Evolutionary conservation across 805 yeast genomes (phyloP).

Genomic region (Yarrowia bubula): DNA sequence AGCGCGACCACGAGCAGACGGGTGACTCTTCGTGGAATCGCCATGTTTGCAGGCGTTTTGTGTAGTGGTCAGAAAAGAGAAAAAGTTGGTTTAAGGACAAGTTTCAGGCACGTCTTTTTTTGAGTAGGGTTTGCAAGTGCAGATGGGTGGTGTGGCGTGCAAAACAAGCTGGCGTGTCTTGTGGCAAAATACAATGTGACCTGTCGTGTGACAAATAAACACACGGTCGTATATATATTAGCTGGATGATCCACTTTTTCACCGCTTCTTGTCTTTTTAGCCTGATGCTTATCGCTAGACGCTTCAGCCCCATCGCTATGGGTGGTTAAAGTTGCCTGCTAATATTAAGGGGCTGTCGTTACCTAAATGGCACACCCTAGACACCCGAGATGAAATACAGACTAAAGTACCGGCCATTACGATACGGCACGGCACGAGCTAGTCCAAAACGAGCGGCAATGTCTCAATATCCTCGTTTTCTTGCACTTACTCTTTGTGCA

Average conservation of each 20-base stretch:
- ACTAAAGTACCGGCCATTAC: neutral
- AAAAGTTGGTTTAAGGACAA: neutral
- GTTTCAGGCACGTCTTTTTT: neutral
- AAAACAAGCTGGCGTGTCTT: too few species aligned
- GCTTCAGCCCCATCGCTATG: neutral
- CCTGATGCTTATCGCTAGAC: too few species aligned
- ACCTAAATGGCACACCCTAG: neutral
- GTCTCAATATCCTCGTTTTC: too few species aligned
- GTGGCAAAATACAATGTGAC: too few species aligned
- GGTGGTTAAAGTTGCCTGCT: neutral
- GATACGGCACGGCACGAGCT: too few species aligned
- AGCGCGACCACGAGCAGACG: slow-evolving; percentile 13
- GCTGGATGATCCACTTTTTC: too few species aligned
- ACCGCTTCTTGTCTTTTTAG: neutral
- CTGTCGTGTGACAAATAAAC: too few species aligned
- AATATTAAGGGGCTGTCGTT: neutral
- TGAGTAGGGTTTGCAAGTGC: too few species aligned
- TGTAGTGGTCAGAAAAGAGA: neutral
- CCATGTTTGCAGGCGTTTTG: neutral
- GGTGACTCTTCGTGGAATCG: slow-evolving; percentile 16
- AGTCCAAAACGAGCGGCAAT: too few species aligned
- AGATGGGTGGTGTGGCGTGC: too few species aligned
- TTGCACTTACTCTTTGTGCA: neutral
- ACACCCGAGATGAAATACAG: neutral
- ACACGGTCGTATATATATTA: too few species aligned